These are phyloP conservation scores for Apiospora aurea DNA, from an alignment of 2,329 filamentous ascomycete genomes.

Conservation along the genomic window DNA sequence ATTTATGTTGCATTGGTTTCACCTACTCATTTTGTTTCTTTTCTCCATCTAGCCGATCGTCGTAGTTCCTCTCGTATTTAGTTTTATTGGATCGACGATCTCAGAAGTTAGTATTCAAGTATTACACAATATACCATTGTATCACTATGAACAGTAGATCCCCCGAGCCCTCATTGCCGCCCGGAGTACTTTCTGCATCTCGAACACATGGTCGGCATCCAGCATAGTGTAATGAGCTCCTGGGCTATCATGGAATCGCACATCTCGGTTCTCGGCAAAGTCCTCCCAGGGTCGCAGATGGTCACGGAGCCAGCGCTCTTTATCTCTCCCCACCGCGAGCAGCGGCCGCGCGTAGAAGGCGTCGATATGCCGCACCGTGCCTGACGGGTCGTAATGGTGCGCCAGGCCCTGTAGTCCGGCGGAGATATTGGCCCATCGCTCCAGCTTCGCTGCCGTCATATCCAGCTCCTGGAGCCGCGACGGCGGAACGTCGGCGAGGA, in stretches of 20 bases:
- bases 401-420: constrained; percentile 41
- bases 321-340: constrained; percentile 33
- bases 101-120: no score
- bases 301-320: constrained; percentile 37
- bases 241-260: constrained; percentile 41
- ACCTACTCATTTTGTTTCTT: no score
- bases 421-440: constrained; percentile 42
- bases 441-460: constrained; percentile 34
- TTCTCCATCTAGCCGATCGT: no score
- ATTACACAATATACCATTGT: no score
- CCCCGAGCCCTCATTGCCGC: no score
- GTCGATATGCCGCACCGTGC: constrained; percentile 43
- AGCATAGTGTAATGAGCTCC: constrained; percentile 48
- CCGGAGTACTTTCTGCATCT: constrained; percentile 40
- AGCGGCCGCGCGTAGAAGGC: constrained; percentile 46
- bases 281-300: constrained; percentile 42
- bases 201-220: constrained; percentile 39
- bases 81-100: no score
- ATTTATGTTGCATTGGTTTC: no score
- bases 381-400: constrained; percentile 47
- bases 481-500: constrained; percentile 32
- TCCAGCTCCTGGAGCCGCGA: constrained; percentile 37
- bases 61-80: no score
- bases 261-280: constrained; percentile 34
- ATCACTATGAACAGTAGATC: no score